Conservation (phyloP, 176 grass and related monocot species). For the Oryza nivara region DNA sequence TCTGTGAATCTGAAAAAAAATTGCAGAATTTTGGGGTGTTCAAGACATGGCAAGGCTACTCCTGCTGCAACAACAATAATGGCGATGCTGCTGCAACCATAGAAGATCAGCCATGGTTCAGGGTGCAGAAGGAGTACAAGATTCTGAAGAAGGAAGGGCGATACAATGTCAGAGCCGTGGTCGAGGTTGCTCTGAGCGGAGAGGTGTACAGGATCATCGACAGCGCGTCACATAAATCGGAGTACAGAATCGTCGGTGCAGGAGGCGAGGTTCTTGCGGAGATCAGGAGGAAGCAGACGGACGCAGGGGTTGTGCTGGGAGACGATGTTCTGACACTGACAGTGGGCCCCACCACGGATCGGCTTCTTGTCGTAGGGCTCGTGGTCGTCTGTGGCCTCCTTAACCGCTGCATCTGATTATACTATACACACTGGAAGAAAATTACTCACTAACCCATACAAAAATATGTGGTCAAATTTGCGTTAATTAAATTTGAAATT, state of each 20-base stretch:
- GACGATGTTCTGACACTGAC: constrained; percentile 70
- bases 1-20: not conserved
- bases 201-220: constrained; percentile 40
- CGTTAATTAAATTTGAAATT: too few relatives aligned
- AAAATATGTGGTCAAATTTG: too few relatives aligned
- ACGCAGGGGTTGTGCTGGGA: constrained; percentile 56
- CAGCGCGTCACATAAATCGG: constrained; percentile 32
- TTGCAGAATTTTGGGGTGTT: constrained; percentile 48
- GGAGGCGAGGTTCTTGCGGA: constrained; percentile 24
- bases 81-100: not conserved
- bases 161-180: constrained; percentile 7
- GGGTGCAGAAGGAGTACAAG: constrained; percentile 34
- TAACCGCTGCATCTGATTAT: constrained; percentile 40
- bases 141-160: constrained; percentile 39
- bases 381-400: constrained; percentile 62
- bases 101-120: constrained; percentile 62
- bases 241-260: constrained; percentile 43
- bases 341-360: constrained; percentile 43
- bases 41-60: constrained; percentile 45
- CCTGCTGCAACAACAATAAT: not conserved
- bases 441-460: too few relatives aligned
- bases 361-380: constrained; percentile 60
- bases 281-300: constrained; percentile 58
- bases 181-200: constrained; percentile 3
- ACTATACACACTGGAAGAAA: too few relatives aligned